A percentile compares a stretch with the other conserved stretches of the same genome.
These are phyloP conservation scores for Pseudonitzschia pungens DNA, from an alignment of 108 stramenopile genomes.

Conservation along the genomic window DNA sequence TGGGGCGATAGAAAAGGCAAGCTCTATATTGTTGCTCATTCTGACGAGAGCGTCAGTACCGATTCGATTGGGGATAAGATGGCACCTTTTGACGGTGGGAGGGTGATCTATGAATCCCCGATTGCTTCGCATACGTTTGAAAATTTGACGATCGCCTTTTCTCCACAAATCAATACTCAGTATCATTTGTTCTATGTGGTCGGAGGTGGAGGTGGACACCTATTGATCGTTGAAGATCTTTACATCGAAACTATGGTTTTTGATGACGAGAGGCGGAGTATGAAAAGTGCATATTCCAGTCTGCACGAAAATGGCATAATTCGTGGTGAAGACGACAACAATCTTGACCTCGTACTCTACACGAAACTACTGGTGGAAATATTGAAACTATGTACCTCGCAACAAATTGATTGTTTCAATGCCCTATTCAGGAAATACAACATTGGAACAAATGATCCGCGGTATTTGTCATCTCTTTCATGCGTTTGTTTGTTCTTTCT, in stretches of 20 bases:
- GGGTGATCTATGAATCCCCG: not conserved
- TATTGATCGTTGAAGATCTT: not conserved
- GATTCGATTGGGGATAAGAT: not conserved
- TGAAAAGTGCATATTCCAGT: too few species aligned
- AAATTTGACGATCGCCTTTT: not conserved
- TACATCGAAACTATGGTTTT: not conserved
- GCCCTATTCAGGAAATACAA: too few species aligned
- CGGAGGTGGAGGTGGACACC: not conserved
- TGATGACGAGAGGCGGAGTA: not conserved
- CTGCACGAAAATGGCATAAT: too few species aligned
- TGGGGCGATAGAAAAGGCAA: conserved; percentile 21
- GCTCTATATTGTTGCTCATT: conserved; percentile 17
- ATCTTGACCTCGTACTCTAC: too few species aligned
- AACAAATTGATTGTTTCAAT: too few species aligned
- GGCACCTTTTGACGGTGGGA: not conserved
- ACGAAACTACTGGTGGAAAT: too few species aligned
- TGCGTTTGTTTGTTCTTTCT: too few species aligned
- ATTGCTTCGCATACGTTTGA: not conserved
- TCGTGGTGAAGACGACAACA: too few species aligned
- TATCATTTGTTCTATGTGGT: not conserved
- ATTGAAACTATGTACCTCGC: too few species aligned
- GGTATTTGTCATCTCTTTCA: too few species aligned
- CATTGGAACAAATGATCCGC: too few species aligned
- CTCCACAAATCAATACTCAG: not conserved
- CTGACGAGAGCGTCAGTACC: not conserved